Evolutionary conservation across 352 stramenopile genomes (phyloP), one percentile per base, ranked within the genome.

Genomic region (Nothophytophthora sp.): DNA sequence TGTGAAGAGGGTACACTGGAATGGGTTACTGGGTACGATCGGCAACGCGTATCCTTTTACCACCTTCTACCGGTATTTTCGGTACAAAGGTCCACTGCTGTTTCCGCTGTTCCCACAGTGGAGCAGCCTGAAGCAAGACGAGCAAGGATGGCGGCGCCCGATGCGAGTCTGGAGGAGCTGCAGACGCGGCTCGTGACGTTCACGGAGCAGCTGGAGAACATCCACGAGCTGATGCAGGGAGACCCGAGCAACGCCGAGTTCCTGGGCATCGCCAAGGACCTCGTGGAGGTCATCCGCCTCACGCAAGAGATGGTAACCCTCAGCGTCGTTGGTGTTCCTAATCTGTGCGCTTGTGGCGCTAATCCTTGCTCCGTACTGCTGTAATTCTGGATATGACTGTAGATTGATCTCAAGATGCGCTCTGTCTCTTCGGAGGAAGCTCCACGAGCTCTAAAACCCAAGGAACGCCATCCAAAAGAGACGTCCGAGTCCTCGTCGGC

Each of bases 251-350:
- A 94, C 30, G 44, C 22, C 27, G 84, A 94, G 72, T 91, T 86
- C 50, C 52, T 91, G 39, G 63, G 61, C 25, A 92, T 94, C 70
- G 77, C 84, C 10, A 70, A 77, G 32, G 84, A 94, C 50, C 78
- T 94, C 22, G 71, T 88, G 16, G 84, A 94, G 50, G 84, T 94
- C 42, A 91, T 94, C 48, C 75, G 71, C n/a, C 76, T 94, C 43
- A 94, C 84, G 20, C 85, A 89, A 49, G 79, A 92, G 65, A 87
- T 84, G 79, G 79, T 91, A 42, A n/a, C n/a, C n/a, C n/a, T n/a
- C n/a, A n/a, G n/a, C n/a, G n/a, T n/a, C n/a, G n/a, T n/a, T n/a
- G 15, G 47, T 30, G 6, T 2, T 18, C 13, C 22, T 22, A 16
- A 23, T 1, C 23, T 8, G 27, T 25, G 30, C 10, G 30, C 4